Percentiles rank a stretch among this genome's conserved stretches.
These are phyloP conservation scores for Secale cereale DNA, from an alignment of 176 grass and related monocot genomes.

Conservation along the genomic window DNA sequence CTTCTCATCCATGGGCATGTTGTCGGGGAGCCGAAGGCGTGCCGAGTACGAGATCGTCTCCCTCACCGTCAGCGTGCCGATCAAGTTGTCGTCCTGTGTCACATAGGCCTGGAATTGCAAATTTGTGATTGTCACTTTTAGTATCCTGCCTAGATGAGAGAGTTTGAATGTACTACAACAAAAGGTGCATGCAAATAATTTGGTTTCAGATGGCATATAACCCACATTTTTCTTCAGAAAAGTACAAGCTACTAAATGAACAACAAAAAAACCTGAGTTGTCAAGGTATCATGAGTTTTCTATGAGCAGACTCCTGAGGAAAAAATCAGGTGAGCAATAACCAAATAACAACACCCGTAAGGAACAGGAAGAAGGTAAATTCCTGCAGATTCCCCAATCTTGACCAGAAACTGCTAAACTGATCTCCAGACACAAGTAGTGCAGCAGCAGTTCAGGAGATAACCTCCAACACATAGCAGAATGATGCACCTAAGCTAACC, in stretches of 20 bases:
- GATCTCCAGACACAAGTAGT: not conserved
- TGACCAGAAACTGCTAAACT: not conserved
- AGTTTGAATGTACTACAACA: not conserved
- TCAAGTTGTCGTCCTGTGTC: slow-evolving; percentile 93
- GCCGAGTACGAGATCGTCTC: slow-evolving; percentile 95
- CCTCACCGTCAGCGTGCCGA: slow-evolving; percentile 88
- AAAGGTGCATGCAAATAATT: not conserved
- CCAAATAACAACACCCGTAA: slow-evolving; percentile 14
- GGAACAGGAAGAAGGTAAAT: not conserved
- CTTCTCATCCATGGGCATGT: slow-evolving; percentile 86
- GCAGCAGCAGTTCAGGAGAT: not conserved
- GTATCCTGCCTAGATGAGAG: not conserved
- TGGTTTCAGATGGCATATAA: not conserved
- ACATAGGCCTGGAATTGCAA: slow-evolving; percentile 65
- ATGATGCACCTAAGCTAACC: not conserved
- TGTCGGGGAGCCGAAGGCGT: slow-evolving; percentile 72
- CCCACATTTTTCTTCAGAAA: not conserved
- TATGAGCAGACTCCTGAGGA: slow-evolving; percentile 12
- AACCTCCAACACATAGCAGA: not conserved
- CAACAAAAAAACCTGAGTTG: not conserved
- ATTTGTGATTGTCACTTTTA: not conserved
- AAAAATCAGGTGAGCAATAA: slow-evolving; percentile 35
- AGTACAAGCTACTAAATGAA: not conserved
- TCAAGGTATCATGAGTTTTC: slow-evolving; percentile 16
- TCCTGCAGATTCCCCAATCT: slow-evolving; percentile 6